Conservation (phyloP, 1,284 basidiomycete genomes). For the Ceratobasidium theobromae region DNA sequence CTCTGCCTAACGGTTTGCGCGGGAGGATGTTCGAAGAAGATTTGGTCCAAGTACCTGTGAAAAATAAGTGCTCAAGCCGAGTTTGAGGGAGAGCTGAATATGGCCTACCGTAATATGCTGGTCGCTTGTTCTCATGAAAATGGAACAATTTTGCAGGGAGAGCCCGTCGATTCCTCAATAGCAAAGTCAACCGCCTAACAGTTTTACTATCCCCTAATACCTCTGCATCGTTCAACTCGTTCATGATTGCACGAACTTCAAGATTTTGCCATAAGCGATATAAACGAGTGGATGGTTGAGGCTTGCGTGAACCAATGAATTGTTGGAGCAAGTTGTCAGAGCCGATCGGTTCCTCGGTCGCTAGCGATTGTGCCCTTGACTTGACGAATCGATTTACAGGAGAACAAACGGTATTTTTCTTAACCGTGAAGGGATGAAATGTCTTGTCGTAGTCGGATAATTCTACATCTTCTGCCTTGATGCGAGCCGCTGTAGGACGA, state of each 20-base stretch:
- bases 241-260: constrained; percentile 59
- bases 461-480: constrained; percentile 37
- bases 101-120: constrained; percentile 70
- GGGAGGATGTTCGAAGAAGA: constrained; percentile 68
- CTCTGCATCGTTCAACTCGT: constrained; percentile 68
- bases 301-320: constrained; percentile 6
- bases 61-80: neutral
- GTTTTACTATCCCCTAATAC: constrained; percentile 64
- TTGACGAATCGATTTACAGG: constrained; percentile 61
- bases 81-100: neutral
- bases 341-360: neutral
- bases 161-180: constrained; percentile 58
- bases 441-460: constrained; percentile 65
- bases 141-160: constrained; percentile 73
- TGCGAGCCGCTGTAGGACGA: constrained; percentile 44
- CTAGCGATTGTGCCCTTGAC: neutral
- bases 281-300: constrained; percentile 23
- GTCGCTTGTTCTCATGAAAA: constrained; percentile 73
- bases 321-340: neutral
- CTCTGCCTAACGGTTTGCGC: constrained; percentile 70
- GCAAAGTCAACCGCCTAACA: constrained; percentile 57
- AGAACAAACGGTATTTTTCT: constrained; percentile 69
- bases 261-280: constrained; percentile 45
- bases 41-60: constrained; percentile 70
- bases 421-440: constrained; percentile 76